A percentile compares a stretch with the other conserved stretches of the same genome.
phyloP scores from a whole-genome alignment of 805 yeast genomes.

The Nakazawaea siamensis region DNA sequence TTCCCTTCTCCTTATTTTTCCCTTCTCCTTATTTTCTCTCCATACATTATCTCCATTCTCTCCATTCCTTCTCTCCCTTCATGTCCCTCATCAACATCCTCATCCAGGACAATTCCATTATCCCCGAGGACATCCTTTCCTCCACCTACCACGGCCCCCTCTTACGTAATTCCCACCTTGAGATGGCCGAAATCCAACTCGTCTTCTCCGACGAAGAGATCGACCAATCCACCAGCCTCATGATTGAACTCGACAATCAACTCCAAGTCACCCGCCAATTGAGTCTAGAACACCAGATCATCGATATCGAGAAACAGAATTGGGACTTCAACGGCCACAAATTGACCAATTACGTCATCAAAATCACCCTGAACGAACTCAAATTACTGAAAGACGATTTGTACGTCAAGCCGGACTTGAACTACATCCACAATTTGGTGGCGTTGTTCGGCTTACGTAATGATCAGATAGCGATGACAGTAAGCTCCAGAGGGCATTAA shows the following conservation, averaged over 20 bases:
- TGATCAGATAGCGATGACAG: slow-evolving; percentile 12
- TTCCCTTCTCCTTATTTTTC: no score
- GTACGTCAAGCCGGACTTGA: slow-evolving; percentile 13
- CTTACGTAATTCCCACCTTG: slow-evolving; percentile 1
- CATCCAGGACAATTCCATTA: slow-evolving; percentile 4
- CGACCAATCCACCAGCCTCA: slow-evolving; percentile 1
- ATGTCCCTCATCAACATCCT: slow-evolving; percentile 9
- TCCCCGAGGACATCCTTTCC: slow-evolving; percentile 3
- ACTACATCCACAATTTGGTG: slow-evolving; percentile 15
- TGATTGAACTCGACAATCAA: slow-evolving; percentile 6
- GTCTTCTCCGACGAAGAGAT: slow-evolving; percentile 9
- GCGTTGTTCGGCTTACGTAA: slow-evolving; percentile 16
- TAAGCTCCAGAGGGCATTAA: no score
- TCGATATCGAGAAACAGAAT: slow-evolving; percentile 6
- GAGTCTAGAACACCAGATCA: slow-evolving; percentile 5
- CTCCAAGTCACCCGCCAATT: slow-evolving; percentile 1
- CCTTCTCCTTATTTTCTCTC: no score
- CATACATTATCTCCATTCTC: no score
- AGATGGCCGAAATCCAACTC: slow-evolving; percentile 11
- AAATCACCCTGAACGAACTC: slow-evolving; percentile 3
- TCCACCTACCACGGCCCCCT: slow-evolving; percentile 3
- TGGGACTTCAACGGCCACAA: slow-evolving; percentile 8
- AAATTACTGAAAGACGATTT: slow-evolving; percentile 8
- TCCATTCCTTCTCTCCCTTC: no score
- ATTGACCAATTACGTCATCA: slow-evolving; percentile 4